These are phyloP conservation scores for Echria macrotheca DNA, from an alignment of 495 filamentous ascomycete genomes.

Conservation along the genomic window DNA sequence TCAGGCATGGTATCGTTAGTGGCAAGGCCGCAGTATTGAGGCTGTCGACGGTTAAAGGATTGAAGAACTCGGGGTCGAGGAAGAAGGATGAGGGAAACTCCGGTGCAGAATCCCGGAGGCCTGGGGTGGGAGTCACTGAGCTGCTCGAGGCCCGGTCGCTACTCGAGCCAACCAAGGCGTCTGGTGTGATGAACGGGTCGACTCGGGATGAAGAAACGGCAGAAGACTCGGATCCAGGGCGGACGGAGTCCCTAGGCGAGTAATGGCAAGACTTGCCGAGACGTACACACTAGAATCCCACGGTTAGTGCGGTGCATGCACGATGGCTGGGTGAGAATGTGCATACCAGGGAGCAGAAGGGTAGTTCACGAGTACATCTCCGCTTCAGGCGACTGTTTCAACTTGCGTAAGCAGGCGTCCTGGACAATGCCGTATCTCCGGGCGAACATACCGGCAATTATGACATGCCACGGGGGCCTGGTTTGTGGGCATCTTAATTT, in stretches of 20 bases:
- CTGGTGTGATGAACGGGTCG: neutral
- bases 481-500: neutral
- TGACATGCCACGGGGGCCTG: slow-evolving; percentile 2
- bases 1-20: neutral
- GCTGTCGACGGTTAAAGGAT: neutral
- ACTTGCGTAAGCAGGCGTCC: too few species aligned
- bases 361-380: slow-evolving; percentile 6
- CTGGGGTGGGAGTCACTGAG: too few species aligned
- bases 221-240: neutral
- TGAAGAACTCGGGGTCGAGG: slow-evolving; percentile 10
- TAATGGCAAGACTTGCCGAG: slow-evolving; percentile 5
- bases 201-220: too few species aligned
- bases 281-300: slow-evolving; percentile 8
- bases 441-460: slow-evolving; percentile 3
- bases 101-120: too few species aligned
- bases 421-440: too few species aligned
- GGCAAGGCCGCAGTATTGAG: neutral
- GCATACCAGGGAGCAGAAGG: slow-evolving; percentile 9
- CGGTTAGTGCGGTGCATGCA: too few species aligned
- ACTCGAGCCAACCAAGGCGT: neutral
- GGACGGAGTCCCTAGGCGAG: neutral
- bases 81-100: slow-evolving; percentile 6
- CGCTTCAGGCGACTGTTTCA: slow-evolving; percentile 6
- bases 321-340: too few species aligned
- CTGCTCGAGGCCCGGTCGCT: too few species aligned